Evolutionary conservation across 2,329 filamentous ascomycete species (phyloP), one percentile per base, ranked within the genome.

Genomic region (Teratosphaeria pseudoeucalypti): DNA sequence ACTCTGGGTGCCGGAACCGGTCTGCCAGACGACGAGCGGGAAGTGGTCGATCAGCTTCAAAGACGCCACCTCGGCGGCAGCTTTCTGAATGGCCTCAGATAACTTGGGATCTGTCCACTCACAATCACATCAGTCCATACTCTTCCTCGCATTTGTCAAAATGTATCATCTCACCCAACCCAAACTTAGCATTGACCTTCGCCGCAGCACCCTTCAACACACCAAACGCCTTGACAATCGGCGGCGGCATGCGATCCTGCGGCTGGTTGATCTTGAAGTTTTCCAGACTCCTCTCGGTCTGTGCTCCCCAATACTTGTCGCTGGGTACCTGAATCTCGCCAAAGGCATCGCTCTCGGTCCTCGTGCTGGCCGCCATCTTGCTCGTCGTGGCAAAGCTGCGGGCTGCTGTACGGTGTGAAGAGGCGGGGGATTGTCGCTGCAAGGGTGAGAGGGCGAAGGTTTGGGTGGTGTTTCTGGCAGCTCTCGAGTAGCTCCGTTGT

Each of bases 231-330:
- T 86, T 87, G 71, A 97, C 81, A 68, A 99, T 88, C 54, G 92
- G 89, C 65, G 90, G 87, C 55, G 94, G 94, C 92, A 97, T 97
- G 75, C 94, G 91, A 75, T 99, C 94, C 78, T 96, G 90, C 62
- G 94, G 94, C 82, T 97, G 94, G 80, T 97, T 97, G 85, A 99
- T 97, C 76, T 88, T 88, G 83, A 99, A 99, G 82, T 99, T 99
- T 77, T 89, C 87, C 75, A 97, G 84, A 57, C 92, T 97, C 67
- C 92, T 87, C 83, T 96, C 88, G 58, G 92, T 96, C 82, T 96
- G 92, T 62, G 92, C 92, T 73, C 94, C 94, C 92, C 94, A 99
- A 83, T 99, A 99, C 81, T 88, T 92, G 84, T 96, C 90, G 65
- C 83, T 82, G 52, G 88, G 83, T 68, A 97, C 92, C 81, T 96